phyloP scores from a whole-genome alignment of 768 basidiomycete genomes.

The Sistotremastrum niveocremeum region DNA sequence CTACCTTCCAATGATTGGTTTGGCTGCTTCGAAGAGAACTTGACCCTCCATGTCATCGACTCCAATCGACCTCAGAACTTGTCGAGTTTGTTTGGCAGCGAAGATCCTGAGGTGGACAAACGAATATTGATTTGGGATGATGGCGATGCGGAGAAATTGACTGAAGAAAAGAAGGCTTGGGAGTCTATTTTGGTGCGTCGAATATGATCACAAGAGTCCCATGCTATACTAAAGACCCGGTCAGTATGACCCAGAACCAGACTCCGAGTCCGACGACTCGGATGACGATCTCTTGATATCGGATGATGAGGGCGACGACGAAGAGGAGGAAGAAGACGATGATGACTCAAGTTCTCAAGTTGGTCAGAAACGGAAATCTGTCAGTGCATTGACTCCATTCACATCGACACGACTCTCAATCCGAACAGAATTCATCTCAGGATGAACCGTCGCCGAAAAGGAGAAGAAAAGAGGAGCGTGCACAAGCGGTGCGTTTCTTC shows the following conservation, averaged over 20 bases:
- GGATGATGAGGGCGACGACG: conserved; percentile 29
- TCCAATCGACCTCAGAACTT: conserved; percentile 85
- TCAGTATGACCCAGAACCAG: conserved; percentile 69
- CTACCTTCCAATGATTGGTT: conserved; percentile 65
- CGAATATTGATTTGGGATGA: conserved; percentile 90
- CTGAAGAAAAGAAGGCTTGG: conserved; percentile 68
- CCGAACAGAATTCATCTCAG: conserved; percentile 21
- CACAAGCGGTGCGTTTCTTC: no score
- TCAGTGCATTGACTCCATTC: no score
- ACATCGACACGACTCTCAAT: no score
- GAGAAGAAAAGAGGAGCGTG: conserved; percentile 32
- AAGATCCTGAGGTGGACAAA: conserved; percentile 35
- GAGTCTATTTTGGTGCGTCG: conserved; percentile 62
- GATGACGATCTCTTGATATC: conserved; percentile 23
- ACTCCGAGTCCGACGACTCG: conserved; percentile 37
- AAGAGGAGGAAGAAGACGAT: conserved; percentile 31
- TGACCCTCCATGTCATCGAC: conserved; percentile 88
- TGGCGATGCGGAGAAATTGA: conserved; percentile 58
- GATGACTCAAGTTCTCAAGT: conserved; percentile 15
- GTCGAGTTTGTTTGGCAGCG: conserved; percentile 65
- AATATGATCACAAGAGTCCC: no score
- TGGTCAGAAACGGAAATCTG: no score
- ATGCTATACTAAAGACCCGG: not conserved
- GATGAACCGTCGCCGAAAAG: conserved; percentile 33
- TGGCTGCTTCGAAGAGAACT: conserved; percentile 46